Evolutionary conservation across 768 basidiomycete species (phyloP).

Genomic region (Ramaria sp.): DNA sequence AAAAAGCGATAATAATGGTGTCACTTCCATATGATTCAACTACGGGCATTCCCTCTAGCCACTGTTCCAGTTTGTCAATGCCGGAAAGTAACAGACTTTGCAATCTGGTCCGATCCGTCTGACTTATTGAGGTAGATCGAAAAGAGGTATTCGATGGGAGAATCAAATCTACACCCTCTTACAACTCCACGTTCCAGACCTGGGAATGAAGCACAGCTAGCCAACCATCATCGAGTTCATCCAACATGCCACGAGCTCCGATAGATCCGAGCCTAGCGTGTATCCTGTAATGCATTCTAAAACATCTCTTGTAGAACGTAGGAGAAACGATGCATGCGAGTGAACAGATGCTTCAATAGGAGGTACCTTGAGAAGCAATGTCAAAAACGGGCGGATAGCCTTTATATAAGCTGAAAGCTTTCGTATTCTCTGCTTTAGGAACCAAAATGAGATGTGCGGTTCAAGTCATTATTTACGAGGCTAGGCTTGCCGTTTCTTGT

Average conservation of each 20-base stretch:
- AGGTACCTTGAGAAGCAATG: conserved; percentile 61
- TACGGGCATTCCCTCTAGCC: conserved; percentile 30
- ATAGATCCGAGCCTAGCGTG: conserved; percentile 32
- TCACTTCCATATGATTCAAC: conserved; percentile 14
- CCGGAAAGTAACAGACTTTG: conserved; percentile 55
- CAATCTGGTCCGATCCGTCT: conserved; percentile 65
- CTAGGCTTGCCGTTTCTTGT: conserved; percentile 58
- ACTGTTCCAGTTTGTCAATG: conserved; percentile 54
- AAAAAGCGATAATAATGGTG: no score
- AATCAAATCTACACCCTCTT: conserved; percentile 29
- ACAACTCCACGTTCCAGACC: conserved; percentile 49
- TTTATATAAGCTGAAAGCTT: conserved; percentile 48
- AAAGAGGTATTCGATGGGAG: conserved; percentile 27
- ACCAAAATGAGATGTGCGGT: background rate
- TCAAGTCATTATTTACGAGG: background rate
- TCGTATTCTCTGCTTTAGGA: conserved; percentile 25
- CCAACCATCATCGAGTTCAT: conserved; percentile 71
- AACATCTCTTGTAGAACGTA: conserved; percentile 60
- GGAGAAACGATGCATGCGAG: conserved; percentile 54
- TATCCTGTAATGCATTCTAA: conserved; percentile 55
- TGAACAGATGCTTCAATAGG: conserved; percentile 61
- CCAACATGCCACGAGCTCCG: conserved; percentile 49
- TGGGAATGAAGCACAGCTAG: conserved; percentile 49
- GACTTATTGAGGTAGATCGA: conserved; percentile 38
- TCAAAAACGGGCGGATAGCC: conserved; percentile 43